A percentile compares a stretch with the other conserved stretches of the same genome.
Conservation (phyloP, 2,329 filamentous ascomycete species). For the Colletotrichum paranaense region DNA sequence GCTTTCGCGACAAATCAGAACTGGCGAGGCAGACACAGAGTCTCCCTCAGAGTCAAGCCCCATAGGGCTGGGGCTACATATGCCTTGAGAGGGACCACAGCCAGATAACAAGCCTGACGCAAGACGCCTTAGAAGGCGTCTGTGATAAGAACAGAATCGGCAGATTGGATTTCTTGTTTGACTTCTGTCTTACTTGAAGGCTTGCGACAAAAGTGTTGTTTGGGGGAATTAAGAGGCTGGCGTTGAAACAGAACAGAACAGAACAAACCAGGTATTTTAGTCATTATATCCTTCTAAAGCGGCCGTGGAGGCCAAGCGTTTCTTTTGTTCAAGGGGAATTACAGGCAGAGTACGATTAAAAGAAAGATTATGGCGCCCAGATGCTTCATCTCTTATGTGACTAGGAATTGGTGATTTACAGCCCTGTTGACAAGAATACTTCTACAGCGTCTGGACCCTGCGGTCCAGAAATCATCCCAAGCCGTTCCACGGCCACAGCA, state of each 20-base stretch:
- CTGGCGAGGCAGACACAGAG: not conserved
- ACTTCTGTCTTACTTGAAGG: not conserved
- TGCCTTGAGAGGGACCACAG: not conserved
- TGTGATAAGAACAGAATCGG: not conserved
- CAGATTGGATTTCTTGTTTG: not conserved
- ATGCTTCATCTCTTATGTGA: not conserved
- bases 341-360: not conserved
- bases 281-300: not conserved
- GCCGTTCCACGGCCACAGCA: not conserved
- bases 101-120: not conserved
- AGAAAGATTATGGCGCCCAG: not conserved
- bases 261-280: not conserved
- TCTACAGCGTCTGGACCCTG: not conserved
- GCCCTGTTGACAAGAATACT: too few relatives aligned
- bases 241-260: not conserved
- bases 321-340: not conserved
- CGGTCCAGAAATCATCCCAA: too few relatives aligned
- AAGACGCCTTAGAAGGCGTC: not conserved
- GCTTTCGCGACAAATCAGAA: slow-evolving; percentile 8
- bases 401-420: not conserved
- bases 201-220: too few relatives aligned
- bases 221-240: not conserved
- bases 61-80: slow-evolving; percentile 11
- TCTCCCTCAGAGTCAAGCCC: not conserved
- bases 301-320: not conserved